Evolutionary conservation across 2,329 filamentous ascomycete genomes (phyloP).

Genomic region (Metarhizium rileyi): DNA sequence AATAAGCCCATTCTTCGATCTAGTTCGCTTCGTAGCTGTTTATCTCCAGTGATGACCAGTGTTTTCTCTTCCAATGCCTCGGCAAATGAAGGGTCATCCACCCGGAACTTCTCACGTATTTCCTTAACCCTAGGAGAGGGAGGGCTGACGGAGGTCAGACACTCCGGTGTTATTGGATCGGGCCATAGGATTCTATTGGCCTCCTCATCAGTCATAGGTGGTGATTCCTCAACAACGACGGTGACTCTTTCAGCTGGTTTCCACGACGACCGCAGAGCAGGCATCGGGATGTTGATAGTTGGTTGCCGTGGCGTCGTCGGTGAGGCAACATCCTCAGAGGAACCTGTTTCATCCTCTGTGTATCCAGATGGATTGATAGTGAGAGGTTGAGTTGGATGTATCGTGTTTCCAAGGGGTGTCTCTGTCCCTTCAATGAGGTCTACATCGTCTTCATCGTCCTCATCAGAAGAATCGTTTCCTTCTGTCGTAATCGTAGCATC

Average conservation of each 20-base stretch:
- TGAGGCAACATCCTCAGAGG: conserved; percentile 1
- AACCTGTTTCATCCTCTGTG: conserved; percentile 2
- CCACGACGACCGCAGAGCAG: not conserved
- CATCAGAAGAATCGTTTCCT: conserved; percentile 16
- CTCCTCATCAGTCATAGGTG: conserved; percentile 30
- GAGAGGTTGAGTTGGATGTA: not conserved
- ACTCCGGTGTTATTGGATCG: conserved; percentile 14
- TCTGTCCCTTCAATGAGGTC: not conserved
- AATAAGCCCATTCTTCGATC: conserved; percentile 18
- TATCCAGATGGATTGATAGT: not conserved
- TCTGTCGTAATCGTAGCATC: conserved; percentile 21
- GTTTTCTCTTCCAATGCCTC: conserved; percentile 29
- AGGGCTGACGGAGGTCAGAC: conserved; percentile 1
- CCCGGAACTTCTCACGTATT: conserved; percentile 30
- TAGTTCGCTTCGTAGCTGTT: conserved; percentile 24
- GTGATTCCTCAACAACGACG: conserved; percentile 16
- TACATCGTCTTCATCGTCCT: conserved; percentile 16
- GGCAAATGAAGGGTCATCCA: conserved; percentile 23
- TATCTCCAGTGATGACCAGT: conserved; percentile 23
- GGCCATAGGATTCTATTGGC: conserved; percentile 31
- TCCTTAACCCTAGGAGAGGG: conserved; percentile 14
- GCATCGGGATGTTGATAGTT: conserved; percentile 2
- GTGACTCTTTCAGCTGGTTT: conserved; percentile 1
- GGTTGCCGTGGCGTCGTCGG: conserved; percentile 7
- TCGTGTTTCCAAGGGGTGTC: not conserved